Evolutionary conservation across 2,329 filamentous ascomycete species (phyloP), one percentile per base, ranked within the genome.

Genomic region (Fusarium mangiferae): DNA sequence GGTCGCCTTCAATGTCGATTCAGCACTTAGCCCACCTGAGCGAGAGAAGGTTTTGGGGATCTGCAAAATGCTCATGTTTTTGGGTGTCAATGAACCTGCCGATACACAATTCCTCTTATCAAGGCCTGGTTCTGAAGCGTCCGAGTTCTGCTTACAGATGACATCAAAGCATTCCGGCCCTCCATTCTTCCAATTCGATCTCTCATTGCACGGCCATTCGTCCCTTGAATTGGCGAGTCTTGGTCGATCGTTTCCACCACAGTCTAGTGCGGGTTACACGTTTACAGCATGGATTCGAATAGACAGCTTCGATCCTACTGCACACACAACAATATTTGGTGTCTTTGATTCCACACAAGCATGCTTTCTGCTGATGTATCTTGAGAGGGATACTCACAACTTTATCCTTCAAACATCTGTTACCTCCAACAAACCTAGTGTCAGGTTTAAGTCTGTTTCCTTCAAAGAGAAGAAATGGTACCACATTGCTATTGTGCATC

Each of bases 341-440:
- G 94, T 96, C 14, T 98, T 97, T 82, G 96, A 99, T 83, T 88
- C 92, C 7, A 94, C 91, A 10, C 96, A 98, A 81, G 94, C 94
- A 10, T 99, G 96, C 82, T 99, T 99, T 79, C 85, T 99, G 41
- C 90, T 99, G 76, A 92, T 95, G 68, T 99, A 99, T 79, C 87
- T 99, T 44, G 97, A 99, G 81, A 95, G 93, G 79, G 95, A 98
- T 81, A 97, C 94, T 5, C 93, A 90, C 69, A 96, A 98, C 82
- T 93, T 99, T 75, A 99, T 99, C 75, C 86, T 99, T 11, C 96
- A 99, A 83, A 98, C 97, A 13, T 98, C 96, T 24, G 93, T 98
- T 69, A 94, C 91, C 59, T 95, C 95, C 14, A 88, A 91, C 59
- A 90, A 93, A 66, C 96, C 96, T 6, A 98, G 96, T 82, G 94